Evolutionary conservation across 2,329 filamentous ascomycete species (phyloP).

Genomic region (Colletotrichum truncatum): DNA sequence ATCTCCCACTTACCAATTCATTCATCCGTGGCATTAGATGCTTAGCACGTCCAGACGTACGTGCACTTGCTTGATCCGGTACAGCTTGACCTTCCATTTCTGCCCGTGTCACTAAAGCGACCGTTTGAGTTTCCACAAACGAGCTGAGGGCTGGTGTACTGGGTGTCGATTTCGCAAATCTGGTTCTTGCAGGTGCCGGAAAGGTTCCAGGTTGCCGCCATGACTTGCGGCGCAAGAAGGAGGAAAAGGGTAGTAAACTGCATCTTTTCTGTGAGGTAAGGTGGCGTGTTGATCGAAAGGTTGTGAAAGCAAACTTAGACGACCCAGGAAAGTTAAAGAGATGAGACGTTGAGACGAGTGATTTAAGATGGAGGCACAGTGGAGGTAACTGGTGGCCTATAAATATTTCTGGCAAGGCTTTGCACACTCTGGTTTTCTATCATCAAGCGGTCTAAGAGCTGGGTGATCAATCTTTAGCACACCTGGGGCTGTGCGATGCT

Average conservation of each 20-base stretch:
- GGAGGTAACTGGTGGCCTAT: background rate
- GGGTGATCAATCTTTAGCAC: background rate
- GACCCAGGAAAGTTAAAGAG: background rate
- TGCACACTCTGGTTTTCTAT: accelerated
- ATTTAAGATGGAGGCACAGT: accelerated
- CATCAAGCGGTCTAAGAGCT: background rate
- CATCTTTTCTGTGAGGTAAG: background rate
- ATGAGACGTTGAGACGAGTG: background rate
- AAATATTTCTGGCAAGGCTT: background rate
- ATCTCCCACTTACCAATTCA: no score
- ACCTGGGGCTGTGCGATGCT: background rate
- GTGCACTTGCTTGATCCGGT: background rate
- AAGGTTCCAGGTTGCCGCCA: background rate
- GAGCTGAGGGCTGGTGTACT: background rate
- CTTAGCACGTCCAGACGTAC: background rate
- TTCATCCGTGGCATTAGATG: no score
- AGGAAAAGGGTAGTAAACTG: background rate
- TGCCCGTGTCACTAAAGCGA: background rate
- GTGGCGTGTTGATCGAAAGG: background rate
- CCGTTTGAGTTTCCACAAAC: background rate
- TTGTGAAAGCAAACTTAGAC: background rate
- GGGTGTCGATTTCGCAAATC: background rate
- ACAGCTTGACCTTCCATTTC: background rate
- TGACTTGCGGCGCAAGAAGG: background rate
- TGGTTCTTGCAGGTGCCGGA: background rate